phyloP scores from a whole-genome alignment of 2,329 filamentous ascomycete species.

The Celoporthe dispersa region DNA sequence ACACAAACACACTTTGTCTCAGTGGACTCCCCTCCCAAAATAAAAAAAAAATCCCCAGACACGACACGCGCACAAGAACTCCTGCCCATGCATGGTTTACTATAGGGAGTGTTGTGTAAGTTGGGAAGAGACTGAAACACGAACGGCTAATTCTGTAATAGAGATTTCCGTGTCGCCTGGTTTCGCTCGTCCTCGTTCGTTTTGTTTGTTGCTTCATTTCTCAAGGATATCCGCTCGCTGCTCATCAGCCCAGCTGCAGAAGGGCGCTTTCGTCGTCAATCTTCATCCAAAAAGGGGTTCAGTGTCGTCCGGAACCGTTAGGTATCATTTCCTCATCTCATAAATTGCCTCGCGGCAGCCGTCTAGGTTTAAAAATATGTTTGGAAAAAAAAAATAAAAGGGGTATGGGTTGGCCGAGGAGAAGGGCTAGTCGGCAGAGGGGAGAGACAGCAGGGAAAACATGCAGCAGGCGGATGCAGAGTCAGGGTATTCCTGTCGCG shows the following conservation, averaged over 20 bases:
- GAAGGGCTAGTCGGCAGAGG: neutral
- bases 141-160: slow-evolving; percentile 1
- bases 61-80: slow-evolving; percentile 21
- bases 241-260: slow-evolving; percentile 29
- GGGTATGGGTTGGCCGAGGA: slow-evolving; percentile 36
- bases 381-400: slow-evolving; percentile 16
- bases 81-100: slow-evolving; percentile 29
- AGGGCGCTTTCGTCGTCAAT: slow-evolving; percentile 11
- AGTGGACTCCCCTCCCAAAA: slow-evolving; percentile 1
- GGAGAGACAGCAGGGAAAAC: slow-evolving; percentile 23
- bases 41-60: neutral
- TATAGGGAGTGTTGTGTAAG: slow-evolving; percentile 18
- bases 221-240: slow-evolving; percentile 24
- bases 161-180: neutral
- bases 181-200: neutral
- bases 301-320: slow-evolving; percentile 29
- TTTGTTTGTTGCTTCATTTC: slow-evolving; percentile 6
- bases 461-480: slow-evolving; percentile 25
- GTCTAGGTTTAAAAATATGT: slow-evolving; percentile 18
- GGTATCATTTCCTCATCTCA: slow-evolving; percentile 27
- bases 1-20: neutral
- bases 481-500: slow-evolving; percentile 23
- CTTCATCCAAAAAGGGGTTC: slow-evolving; percentile 21
- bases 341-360: slow-evolving; percentile 29
- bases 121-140: slow-evolving; percentile 17